Evolutionary conservation across 148 eudicot species (phyloP), one percentile per base, ranked within the genome.

Genomic region (Dysphania ambrosioides): DNA sequence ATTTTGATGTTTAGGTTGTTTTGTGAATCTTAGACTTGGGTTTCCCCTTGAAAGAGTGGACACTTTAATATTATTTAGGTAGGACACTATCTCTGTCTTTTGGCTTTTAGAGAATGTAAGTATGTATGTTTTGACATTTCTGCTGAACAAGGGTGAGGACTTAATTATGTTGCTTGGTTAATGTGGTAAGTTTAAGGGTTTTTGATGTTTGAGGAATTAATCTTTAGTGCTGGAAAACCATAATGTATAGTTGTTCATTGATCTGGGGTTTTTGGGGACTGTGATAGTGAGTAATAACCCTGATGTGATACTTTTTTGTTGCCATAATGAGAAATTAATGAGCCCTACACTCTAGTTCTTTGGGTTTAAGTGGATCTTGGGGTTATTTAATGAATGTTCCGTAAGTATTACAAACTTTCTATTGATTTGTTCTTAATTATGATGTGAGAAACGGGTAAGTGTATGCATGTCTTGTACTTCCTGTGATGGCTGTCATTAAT

Each of bases 271-370:
- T 8, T 59, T 23, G n/a, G 16, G 32, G 18, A 42, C 6, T 65
- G 27, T 60, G 18, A 6, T 58, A 41, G 42, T 26, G 1, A 59
- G 9, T 35, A 41, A n/a, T n/a, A 26, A 26, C 30, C 55, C 34
- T 40, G 10, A 36, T 60, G 30, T 18, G 32, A 29, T 35, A 70
- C 35, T 38, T 72, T 51, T 74, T 74, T 31, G 29, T 31, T 62
- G 35, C 0, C 40, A 27, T 26, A 53, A 40, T 41, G 38, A 35
- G 42, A 32, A 64, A 64, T 11, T 27, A 19, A 19, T 64, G 41
- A 64, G 21, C 21, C 41, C 41, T 63, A 34, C 5, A 1, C 0
- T 38, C 40, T 19, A 32, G 66, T 35, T 34, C 27, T 58, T 23
- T 71, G 49, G 42, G n/a, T 51, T 27, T 68, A 4, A 41, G 13